These are phyloP conservation scores for Alternaria tenuissima DNA, from an alignment of 2,329 filamentous ascomycete genomes.

Conservation along the genomic window DNA sequence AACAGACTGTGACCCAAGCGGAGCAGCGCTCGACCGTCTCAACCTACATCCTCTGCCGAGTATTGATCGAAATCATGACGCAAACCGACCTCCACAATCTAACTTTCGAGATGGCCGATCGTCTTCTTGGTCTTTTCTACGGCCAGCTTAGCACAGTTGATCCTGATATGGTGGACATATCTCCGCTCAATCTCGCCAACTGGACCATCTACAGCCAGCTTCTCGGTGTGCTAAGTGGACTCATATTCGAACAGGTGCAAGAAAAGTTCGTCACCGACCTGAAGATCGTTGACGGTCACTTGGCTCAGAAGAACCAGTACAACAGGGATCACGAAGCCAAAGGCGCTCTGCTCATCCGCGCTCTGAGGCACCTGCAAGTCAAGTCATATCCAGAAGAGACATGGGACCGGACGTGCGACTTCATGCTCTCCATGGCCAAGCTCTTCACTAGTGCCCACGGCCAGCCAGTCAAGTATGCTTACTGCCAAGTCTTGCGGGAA, in stretches of 20 bases:
- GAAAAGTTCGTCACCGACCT: slow-evolving; percentile 84
- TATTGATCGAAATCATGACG: slow-evolving; percentile 91
- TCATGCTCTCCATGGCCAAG: slow-evolving; percentile 80
- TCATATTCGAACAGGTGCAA: slow-evolving; percentile 86
- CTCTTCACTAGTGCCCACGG: slow-evolving; percentile 88
- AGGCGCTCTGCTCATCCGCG: slow-evolving; percentile 85
- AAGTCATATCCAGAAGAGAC: slow-evolving; percentile 74
- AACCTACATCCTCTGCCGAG: slow-evolving; percentile 93
- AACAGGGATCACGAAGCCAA: slow-evolving; percentile 78
- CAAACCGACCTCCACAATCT: slow-evolving; percentile 86
- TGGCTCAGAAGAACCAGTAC: slow-evolving; percentile 72
- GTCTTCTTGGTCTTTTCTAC: slow-evolving; percentile 94
- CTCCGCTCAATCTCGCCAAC: slow-evolving; percentile 87
- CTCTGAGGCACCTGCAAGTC: slow-evolving; percentile 89
- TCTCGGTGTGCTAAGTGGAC: slow-evolving; percentile 93
- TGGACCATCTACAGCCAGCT: slow-evolving; percentile 95
- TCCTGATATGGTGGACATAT: slow-evolving; percentile 78
- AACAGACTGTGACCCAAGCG: slow-evolving; percentile 78
- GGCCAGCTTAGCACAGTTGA: slow-evolving; percentile 92
- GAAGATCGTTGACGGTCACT: slow-evolving; percentile 77
- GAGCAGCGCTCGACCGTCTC: slow-evolving; percentile 93
- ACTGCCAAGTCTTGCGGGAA: slow-evolving; percentile 89
- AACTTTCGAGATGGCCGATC: slow-evolving; percentile 90
- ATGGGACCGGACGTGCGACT: slow-evolving; percentile 89
- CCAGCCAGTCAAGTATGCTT: slow-evolving; percentile 88